phyloP scores from a whole-genome alignment of 2,329 filamentous ascomycete species.

The Phaeoacremonium minimum region DNA sequence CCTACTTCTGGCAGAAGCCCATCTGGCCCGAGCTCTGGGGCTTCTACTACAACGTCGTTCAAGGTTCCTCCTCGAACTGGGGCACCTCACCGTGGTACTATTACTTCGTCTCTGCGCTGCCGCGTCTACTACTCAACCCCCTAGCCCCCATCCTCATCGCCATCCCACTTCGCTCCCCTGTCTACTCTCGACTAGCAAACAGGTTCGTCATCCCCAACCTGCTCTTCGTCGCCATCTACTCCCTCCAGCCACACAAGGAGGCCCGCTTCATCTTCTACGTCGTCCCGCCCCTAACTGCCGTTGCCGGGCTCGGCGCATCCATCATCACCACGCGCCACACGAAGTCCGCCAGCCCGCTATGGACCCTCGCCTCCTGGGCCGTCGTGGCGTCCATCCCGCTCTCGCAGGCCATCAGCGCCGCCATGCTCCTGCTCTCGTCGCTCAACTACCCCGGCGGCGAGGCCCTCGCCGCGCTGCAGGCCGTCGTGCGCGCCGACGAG shows the following conservation, averaged over 20 bases:
- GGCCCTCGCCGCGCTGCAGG: slow-evolving; percentile 58
- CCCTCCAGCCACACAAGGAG: slow-evolving; percentile 90
- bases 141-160: slow-evolving; percentile 54
- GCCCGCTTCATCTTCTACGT: slow-evolving; percentile 91
- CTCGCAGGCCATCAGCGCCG: slow-evolving; percentile 56
- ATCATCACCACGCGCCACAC: slow-evolving; percentile 63
- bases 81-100: slow-evolving; percentile 81
- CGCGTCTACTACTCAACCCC: slow-evolving; percentile 81
- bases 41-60: slow-evolving; percentile 88
- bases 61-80: slow-evolving; percentile 81
- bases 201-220: slow-evolving; percentile 62
- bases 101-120: slow-evolving; percentile 79
- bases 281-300: slow-evolving; percentile 74
- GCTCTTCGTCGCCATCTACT: slow-evolving; percentile 75
- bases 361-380: slow-evolving; percentile 46
- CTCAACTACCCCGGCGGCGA: slow-evolving; percentile 92
- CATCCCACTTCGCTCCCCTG: slow-evolving; percentile 43
- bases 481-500: slow-evolving; percentile 24
- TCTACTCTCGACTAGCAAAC: slow-evolving; percentile 35
- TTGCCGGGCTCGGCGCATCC: slow-evolving; percentile 68
- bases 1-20: slow-evolving; percentile 85
- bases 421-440: slow-evolving; percentile 72
- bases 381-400: slow-evolving; percentile 57
- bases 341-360: slow-evolving; percentile 48
- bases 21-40: slow-evolving; percentile 88